Evolutionary conservation across 2,329 filamentous ascomycete species (phyloP).

Genomic region (Colletotrichum tropicale): DNA sequence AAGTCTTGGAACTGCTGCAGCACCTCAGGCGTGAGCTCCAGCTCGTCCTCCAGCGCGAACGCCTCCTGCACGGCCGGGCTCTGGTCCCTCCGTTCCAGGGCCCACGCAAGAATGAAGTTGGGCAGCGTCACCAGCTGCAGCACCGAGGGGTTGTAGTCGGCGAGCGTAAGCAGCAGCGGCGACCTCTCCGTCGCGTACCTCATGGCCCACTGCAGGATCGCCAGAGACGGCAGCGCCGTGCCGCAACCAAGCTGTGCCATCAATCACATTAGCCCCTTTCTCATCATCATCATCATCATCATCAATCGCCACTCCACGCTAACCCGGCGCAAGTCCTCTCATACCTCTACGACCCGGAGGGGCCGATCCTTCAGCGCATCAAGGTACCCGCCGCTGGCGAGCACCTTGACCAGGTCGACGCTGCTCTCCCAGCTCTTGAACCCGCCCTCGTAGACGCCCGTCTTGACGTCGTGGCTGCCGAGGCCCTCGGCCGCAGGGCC

Average conservation of each 20-base stretch:
- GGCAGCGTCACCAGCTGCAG: conserved; percentile 80
- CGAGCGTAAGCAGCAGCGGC: conserved; percentile 66
- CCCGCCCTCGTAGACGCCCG: conserved; percentile 83
- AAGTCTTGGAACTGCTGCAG: conserved; percentile 61
- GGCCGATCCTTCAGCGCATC: conserved; percentile 34
- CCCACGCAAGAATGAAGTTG: conserved; percentile 77
- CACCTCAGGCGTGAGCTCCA: conserved; percentile 66
- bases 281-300: background rate
- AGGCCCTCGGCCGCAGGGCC: conserved; percentile 54
- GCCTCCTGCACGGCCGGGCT: conserved; percentile 45
- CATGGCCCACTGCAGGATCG: conserved; percentile 69
- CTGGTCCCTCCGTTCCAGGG: conserved; percentile 47
- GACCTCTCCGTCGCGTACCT: conserved; percentile 28
- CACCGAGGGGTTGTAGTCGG: conserved; percentile 82
- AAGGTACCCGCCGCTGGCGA: conserved; percentile 48
- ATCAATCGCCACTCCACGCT: background rate
- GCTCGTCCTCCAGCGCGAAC: conserved; percentile 59
- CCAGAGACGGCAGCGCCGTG: conserved; percentile 74
- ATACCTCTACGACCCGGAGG: conserved; percentile 59
- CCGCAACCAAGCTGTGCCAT: conserved; percentile 73
- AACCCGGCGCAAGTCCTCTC: conserved; percentile 22
- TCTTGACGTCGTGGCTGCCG: conserved; percentile 75
- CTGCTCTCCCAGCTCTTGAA: conserved; percentile 93
- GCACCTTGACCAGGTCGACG: conserved; percentile 76
- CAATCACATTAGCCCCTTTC: conserved; percentile 21